Evolutionary conservation across 352 stramenopile genomes (phyloP).

Genomic region (Phytopythium ostracodes): DNA sequence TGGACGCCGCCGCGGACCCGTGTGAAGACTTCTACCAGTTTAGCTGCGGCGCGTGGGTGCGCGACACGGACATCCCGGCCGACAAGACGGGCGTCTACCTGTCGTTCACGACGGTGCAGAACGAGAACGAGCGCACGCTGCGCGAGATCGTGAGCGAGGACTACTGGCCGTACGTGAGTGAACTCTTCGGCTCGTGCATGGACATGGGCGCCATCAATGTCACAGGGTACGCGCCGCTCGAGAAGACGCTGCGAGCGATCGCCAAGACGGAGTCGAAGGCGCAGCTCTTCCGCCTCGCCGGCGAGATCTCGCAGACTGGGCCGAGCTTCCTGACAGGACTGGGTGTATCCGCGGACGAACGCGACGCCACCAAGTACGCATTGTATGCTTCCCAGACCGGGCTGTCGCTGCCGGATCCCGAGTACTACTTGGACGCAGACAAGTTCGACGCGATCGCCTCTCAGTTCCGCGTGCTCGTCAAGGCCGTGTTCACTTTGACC

Average conservation of each 20-base stretch:
- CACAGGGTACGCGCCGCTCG: conserved; percentile 29
- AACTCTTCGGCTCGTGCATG: conserved; percentile 64
- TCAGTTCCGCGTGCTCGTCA: conserved; percentile 76
- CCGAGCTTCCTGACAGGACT: conserved; percentile 82
- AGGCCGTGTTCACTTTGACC: conserved; percentile 65
- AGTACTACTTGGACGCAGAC: conserved; percentile 91
- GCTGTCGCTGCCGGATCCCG: conserved; percentile 84
- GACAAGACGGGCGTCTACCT: conserved; percentile 33
- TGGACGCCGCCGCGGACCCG: conserved; percentile 46
- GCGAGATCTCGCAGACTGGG: conserved; percentile 43
- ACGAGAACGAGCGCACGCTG: conserved; percentile 34
- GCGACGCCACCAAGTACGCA: conserved; percentile 78
- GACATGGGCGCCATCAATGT: conserved; percentile 49
- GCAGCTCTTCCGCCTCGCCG: conserved; percentile 47
- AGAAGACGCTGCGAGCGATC: conserved; percentile 33
- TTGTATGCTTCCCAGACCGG: conserved; percentile 81
- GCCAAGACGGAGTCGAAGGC: conserved; percentile 21
- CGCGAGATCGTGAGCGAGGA: conserved; percentile 55
- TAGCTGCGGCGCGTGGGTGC: conserved; percentile 50
- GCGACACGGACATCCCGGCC: conserved; percentile 30
- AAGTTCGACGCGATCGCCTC: conserved; percentile 72
- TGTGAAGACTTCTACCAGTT: conserved; percentile 80
- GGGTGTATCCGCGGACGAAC: conserved; percentile 70
- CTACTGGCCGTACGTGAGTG: conserved; percentile 54
- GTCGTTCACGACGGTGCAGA: conserved; percentile 28